Evolutionary conservation across 371 early-diverging fungal species (phyloP), one percentile per base, ranked within the genome.

Genomic region (Globomyces sp.): DNA sequence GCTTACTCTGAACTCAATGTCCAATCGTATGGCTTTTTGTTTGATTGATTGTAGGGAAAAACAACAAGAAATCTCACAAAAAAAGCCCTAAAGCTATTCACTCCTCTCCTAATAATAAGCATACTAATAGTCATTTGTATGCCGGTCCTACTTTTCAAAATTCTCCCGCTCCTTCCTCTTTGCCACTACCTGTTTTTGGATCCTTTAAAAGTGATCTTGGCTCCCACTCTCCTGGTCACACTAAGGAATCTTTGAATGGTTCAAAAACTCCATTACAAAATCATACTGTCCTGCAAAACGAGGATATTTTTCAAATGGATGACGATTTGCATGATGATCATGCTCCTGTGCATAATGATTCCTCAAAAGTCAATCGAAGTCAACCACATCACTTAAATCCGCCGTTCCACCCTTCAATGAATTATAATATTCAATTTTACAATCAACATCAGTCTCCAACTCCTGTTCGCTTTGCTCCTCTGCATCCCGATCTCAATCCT

Each of bases 111-210:
- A 24, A 24, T 24, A 24, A 24, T 24, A 24, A 24, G 24, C 24
- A 24, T 24, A 24, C 24, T 24, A 24, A 24, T 24, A 24, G 24
- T 24, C 24, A 24, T 39, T 13, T 86, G 42, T 91, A 90, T 67
- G 90, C 90, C 49, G 91, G 91, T 47, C 89, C 91, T 9, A 87
- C 85, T 44, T 91, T 91, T 69, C 89, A 87, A 67, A 91, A 90
- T 77, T 85, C 91, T 13, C 91, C 91, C 59, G 86, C 88, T 13
- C 87, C 91, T 1, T 80, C 81, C 63, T 80, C 83, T 41, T 74
- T 91, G 48, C 91, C 91, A 41, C 81, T 91, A 67, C 91, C 91
- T 59, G 80, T 86, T 46, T 88, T 90, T 65, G 69, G 69, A n/a
- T 45, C n/a, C 63, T 51, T 60, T 13, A 34, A 60, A 41, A 13